Conservation (phyloP, 2,329 filamentous ascomycete species). For the Claviceps sp. region DNA sequence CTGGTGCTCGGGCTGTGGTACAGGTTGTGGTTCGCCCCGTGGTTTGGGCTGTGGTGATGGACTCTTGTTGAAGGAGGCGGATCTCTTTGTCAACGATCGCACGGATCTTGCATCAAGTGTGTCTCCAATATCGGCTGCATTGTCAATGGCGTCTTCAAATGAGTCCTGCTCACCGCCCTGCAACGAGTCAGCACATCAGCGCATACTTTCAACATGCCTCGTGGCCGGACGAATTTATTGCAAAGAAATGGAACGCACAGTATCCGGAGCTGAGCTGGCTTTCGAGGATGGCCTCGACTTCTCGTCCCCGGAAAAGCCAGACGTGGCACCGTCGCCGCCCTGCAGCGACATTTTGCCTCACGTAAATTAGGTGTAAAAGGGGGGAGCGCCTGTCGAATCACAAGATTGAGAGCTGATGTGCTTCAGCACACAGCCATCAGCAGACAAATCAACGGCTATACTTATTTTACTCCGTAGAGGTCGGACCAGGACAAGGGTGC, state of each 20-base stretch:
- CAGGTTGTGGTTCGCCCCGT: no score
- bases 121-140: constrained; percentile 33
- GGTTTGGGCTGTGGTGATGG: constrained; percentile 8
- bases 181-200: constrained; percentile 7
- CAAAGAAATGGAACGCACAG: constrained; percentile 12
- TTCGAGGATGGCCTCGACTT: constrained; percentile 17
- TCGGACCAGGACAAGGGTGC: not conserved
- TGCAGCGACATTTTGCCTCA: constrained; percentile 21
- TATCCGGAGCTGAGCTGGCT: constrained; percentile 16
- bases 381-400: not conserved
- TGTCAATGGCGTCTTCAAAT: constrained; percentile 73
- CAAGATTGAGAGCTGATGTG: not conserved
- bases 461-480: not conserved
- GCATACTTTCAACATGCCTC: not conserved
- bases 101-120: constrained; percentile 52
- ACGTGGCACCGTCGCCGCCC: constrained; percentile 17
- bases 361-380: not conserved
- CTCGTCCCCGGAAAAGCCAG: constrained; percentile 11
- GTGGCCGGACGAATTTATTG: not conserved
- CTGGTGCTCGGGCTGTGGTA: not conserved
- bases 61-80: constrained; percentile 21
- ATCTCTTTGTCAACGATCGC: constrained; percentile 47
- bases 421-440: constrained; percentile 8
- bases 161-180: constrained; percentile 24
- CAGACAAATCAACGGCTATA: not conserved